Evolutionary conservation across 2,329 filamentous ascomycete species (phyloP).

Genomic region (Aspergillus udagawae): DNA sequence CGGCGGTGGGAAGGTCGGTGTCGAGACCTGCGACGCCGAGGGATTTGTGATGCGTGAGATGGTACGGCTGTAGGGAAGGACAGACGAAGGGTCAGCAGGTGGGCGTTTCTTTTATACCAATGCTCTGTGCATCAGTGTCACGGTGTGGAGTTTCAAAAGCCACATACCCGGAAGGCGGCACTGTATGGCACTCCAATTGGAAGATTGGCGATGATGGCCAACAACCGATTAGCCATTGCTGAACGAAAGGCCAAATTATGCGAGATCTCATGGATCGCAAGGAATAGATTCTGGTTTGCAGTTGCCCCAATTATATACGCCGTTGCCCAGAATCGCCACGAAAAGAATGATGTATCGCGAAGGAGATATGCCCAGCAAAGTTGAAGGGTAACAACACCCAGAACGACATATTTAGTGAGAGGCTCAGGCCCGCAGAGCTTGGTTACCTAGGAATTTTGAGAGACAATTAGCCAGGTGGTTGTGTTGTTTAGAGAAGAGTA

Average conservation of each 20-base stretch:
- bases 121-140: neutral
- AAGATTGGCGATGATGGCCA: slow-evolving; percentile 91
- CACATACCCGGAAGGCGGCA: slow-evolving; percentile 79
- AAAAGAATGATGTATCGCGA: slow-evolving; percentile 72
- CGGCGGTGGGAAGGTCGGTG: slow-evolving; percentile 85
- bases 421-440: slow-evolving; percentile 97
- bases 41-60: slow-evolving; percentile 98
- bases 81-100: neutral
- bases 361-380: slow-evolving; percentile 72
- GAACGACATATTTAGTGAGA: slow-evolving; percentile 88
- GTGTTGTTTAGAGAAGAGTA: slow-evolving; percentile 1
- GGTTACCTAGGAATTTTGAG: slow-evolving; percentile 61
- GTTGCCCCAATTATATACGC: slow-evolving; percentile 92
- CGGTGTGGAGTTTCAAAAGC: neutral
- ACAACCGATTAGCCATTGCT: slow-evolving; percentile 71
- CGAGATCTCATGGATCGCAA: slow-evolving; percentile 97
- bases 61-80: slow-evolving; percentile 65
- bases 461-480: slow-evolving; percentile 9
- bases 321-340: slow-evolving; percentile 77
- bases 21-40: slow-evolving; percentile 94
- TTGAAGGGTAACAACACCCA: slow-evolving; percentile 78
- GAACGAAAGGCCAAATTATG: slow-evolving; percentile 94
- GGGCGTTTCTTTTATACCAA: neutral
- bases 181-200: slow-evolving; percentile 96
- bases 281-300: slow-evolving; percentile 96